Evolutionary conservation across 352 stramenopile species (phyloP).

Genomic region (Paralagenidium karlingii): DNA sequence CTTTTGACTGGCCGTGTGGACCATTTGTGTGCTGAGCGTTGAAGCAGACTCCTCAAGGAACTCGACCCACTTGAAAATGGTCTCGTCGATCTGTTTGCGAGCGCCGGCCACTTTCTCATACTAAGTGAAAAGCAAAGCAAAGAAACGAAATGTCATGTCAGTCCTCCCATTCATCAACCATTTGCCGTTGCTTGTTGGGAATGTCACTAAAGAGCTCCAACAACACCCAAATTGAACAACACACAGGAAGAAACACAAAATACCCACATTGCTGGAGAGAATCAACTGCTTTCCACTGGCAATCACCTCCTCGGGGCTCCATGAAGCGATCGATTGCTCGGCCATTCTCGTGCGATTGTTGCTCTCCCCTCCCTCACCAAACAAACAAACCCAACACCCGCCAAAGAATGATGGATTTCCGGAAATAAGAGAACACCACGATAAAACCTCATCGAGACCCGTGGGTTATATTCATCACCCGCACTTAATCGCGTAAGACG

Average conservation of each 20-base stretch:
- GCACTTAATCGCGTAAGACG: no score
- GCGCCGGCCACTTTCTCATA: constrained; percentile 60
- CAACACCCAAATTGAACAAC: constrained; percentile 1
- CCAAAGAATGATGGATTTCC: no score
- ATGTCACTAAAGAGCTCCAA: no score
- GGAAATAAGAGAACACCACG: no score
- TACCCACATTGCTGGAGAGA: constrained; percentile 64
- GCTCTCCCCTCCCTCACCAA: no score
- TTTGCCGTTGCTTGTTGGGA: no score
- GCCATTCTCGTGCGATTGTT: no score
- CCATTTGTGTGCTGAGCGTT: constrained; percentile 2
- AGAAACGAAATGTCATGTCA: background rate
- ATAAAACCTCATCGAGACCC: no score
- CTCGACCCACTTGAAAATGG: constrained; percentile 26
- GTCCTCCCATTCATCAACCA: no score
- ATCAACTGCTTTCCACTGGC: constrained; percentile 54
- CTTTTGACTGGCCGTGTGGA: background rate
- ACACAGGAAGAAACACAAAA: background rate
- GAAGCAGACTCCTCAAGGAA: constrained; percentile 1
- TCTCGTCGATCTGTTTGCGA: constrained; percentile 31
- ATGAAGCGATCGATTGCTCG: constrained; percentile 17
- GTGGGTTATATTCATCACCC: no score
- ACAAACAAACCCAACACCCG: no score
- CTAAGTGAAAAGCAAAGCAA: constrained; percentile 9
- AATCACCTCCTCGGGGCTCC: constrained; percentile 36